A percentile compares a stretch with the other conserved stretches of the same genome.
Evolutionary conservation across 192 early-diverging fungal species (phyloP).

Genomic region (Coemansia asiatica): DNA sequence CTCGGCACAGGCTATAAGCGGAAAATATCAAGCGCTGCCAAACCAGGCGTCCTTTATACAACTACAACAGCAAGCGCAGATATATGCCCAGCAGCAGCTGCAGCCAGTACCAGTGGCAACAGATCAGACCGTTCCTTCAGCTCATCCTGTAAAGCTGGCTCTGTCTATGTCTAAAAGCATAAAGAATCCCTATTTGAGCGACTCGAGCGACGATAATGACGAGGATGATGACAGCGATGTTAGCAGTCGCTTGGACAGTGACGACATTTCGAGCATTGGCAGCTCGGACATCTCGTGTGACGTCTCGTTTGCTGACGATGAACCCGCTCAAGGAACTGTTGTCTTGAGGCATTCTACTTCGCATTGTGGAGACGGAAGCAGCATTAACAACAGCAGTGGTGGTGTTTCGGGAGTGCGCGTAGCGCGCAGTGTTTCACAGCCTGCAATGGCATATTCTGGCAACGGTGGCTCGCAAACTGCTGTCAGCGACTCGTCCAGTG

Average conservation of each 20-base stretch:
- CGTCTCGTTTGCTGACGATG: not conserved
- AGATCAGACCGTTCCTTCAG: not conserved
- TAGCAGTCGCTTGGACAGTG: constrained; percentile 15
- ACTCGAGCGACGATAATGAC: constrained; percentile 29
- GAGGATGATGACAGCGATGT: constrained; percentile 14
- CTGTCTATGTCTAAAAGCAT: constrained; percentile 12
- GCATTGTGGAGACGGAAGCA: not conserved
- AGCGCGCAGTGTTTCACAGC: constrained; percentile 16
- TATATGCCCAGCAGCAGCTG: constrained; percentile 10
- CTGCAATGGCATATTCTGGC: not conserved
- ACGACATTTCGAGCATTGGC: constrained; percentile 17
- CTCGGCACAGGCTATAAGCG: not conserved
- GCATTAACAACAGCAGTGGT: not conserved
- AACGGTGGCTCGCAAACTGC: not conserved
- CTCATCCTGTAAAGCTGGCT: constrained; percentile 49
- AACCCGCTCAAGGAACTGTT: not conserved
- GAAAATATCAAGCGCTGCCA: not conserved
- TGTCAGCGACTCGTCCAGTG: constrained; percentile 33
- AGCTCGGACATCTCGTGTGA: constrained; percentile 35
- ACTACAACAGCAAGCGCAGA: constrained; percentile 20
- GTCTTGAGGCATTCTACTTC: not conserved
- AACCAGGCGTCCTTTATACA: constrained; percentile 3
- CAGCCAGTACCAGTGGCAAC: too few species aligned
- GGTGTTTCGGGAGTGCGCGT: not conserved
- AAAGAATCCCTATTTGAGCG: constrained; percentile 49